Evolutionary conservation across 805 yeast species (phyloP).

Genomic region (Saccharomycopsis guyanensis): DNA sequence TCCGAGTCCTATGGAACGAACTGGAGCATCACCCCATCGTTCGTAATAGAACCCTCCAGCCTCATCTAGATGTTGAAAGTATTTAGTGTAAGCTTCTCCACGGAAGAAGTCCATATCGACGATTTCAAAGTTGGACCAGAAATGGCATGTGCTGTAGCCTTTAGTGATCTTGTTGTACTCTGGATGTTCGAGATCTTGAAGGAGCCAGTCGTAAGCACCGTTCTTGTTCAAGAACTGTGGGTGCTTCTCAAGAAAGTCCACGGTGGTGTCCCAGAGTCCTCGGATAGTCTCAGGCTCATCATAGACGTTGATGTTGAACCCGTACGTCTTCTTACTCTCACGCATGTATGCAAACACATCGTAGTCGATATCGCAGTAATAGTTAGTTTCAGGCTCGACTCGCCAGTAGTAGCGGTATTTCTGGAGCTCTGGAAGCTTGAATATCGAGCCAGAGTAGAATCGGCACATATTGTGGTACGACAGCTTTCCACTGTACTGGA

Average conservation of each 20-base stretch:
- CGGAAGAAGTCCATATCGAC: slow-evolving; percentile 76
- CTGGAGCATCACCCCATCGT: slow-evolving; percentile 93
- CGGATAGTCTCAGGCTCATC: slow-evolving; percentile 59
- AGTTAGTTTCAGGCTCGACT: slow-evolving; percentile 64
- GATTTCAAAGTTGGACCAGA: slow-evolving; percentile 86
- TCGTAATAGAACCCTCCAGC: slow-evolving; percentile 85
- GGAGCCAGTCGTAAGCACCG: slow-evolving; percentile 56
- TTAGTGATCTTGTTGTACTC: slow-evolving; percentile 40
- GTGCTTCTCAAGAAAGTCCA: slow-evolving; percentile 45
- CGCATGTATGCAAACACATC: slow-evolving; percentile 72
- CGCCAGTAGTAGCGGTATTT: slow-evolving; percentile 72
- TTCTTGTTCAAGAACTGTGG: slow-evolving; percentile 53
- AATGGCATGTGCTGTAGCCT: slow-evolving; percentile 64
- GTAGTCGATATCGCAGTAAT: slow-evolving; percentile 61
- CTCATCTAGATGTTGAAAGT: slow-evolving; percentile 55
- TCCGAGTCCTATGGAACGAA: slow-evolving; percentile 66
- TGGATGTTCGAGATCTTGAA: slow-evolving; percentile 47
- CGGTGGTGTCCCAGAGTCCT: slow-evolving; percentile 62
- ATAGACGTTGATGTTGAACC: slow-evolving; percentile 60
- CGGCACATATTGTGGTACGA: slow-evolving; percentile 78
- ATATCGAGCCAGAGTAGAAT: slow-evolving; percentile 58
- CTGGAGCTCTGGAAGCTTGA: slow-evolving; percentile 51
- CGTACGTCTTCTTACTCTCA: slow-evolving; percentile 59
- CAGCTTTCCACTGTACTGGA: slow-evolving; percentile 48
- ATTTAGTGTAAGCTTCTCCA: slow-evolving; percentile 52